Percentiles rank a stretch among this genome's conserved stretches.
These are phyloP conservation scores for Backusella tarrabulga DNA, from an alignment of 192 early-diverging fungal genomes.

Conservation along the genomic window DNA sequence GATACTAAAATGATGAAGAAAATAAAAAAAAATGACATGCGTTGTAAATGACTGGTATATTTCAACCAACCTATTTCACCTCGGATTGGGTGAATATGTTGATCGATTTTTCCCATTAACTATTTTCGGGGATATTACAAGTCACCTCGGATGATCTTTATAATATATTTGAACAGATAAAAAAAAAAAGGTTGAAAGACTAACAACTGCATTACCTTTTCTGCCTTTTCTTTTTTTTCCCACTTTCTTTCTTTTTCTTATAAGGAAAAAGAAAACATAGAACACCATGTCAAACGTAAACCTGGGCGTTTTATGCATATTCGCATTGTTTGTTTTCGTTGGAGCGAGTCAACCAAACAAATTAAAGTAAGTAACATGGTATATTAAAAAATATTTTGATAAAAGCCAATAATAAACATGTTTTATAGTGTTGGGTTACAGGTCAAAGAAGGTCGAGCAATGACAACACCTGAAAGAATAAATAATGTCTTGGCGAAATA, in stretches of 20 bases:
- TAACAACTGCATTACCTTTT: background rate
- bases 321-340: background rate
- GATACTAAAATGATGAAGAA: background rate
- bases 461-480: conserved; percentile 19
- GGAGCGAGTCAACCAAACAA: background rate
- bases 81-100: background rate
- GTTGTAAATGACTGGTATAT: background rate
- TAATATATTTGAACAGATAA: background rate
- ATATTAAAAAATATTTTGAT: background rate
- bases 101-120: background rate
- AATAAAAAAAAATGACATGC: background rate
- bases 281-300: background rate
- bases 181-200: background rate
- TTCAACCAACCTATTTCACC: background rate
- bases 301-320: background rate
- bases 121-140: background rate
- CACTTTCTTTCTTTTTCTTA: background rate
- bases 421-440: conserved; percentile 10
- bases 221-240: background rate
- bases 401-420: background rate
- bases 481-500: conserved; percentile 20
- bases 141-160: background rate
- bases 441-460: background rate
- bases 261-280: background rate
- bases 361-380: background rate